These are phyloP conservation scores for Phytophthora vignae DNA, from an alignment of 352 stramenopile species.

Conservation along the genomic window DNA sequence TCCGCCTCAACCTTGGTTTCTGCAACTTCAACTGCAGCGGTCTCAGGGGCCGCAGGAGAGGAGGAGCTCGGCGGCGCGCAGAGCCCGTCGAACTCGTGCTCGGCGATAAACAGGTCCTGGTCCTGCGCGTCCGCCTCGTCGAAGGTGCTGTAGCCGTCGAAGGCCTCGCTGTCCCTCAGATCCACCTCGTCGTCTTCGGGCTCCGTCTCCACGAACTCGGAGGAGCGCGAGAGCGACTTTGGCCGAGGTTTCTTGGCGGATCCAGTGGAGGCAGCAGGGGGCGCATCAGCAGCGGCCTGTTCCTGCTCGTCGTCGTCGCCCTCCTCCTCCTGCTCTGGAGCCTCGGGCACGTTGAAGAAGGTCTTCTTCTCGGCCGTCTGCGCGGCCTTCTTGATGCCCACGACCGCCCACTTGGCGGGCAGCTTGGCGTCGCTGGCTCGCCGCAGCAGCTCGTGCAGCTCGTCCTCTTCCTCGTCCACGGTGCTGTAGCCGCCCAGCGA, in stretches of 20 bases:
- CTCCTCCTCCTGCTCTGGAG: conserved; percentile 14
- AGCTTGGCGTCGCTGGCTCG: conserved; percentile 28
- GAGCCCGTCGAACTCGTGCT: conserved; percentile 24
- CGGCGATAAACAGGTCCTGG: conserved; percentile 21
- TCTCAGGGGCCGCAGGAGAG: neutral
- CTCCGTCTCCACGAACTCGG: conserved; percentile 54
- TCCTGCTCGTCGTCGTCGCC: too few relatives aligned
- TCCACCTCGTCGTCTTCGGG: conserved; percentile 50
- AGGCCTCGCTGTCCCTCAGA: conserved; percentile 39
- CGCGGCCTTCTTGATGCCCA: conserved; percentile 24
- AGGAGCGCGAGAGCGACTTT: conserved; percentile 39
- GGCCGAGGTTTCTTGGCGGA: conserved; percentile 19
- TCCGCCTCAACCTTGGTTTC: conserved; percentile 12
- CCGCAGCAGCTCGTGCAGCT: conserved; percentile 36
- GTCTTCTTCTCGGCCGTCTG: conserved; percentile 15
- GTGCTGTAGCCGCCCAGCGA: conserved; percentile 54
- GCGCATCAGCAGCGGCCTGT: conserved; percentile 1
- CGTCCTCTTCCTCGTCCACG: conserved; percentile 53
- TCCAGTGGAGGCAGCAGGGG: conserved; percentile 3
- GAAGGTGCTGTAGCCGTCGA: conserved; percentile 45
- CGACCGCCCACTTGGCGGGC: conserved; percentile 23
- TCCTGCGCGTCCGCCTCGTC: conserved; percentile 36
- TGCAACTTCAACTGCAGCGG: conserved; percentile 9
- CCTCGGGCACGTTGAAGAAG: conserved; percentile 18
- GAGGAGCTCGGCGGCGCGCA: conserved; percentile 16